Evolutionary conservation across 257 asterid genomes (phyloP), one percentile per base, ranked within the genome.

Genomic region (Verbascum thapsus): DNA sequence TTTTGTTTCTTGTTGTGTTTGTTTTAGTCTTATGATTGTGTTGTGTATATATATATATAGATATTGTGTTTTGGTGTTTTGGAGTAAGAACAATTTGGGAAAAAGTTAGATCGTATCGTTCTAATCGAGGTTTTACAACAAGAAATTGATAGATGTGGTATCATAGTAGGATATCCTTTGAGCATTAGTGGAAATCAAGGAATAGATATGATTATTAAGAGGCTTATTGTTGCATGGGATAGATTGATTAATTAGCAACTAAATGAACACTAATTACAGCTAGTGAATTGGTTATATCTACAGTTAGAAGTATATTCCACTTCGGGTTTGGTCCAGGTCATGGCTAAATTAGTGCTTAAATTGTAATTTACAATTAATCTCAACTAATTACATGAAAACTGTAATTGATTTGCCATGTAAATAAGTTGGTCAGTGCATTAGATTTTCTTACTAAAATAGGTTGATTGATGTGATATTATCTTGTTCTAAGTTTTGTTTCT

Each of bases 101-200:
- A 26, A 26, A 26, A 42, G 13, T 11, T 43, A 13, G 58, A 26
- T 18, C 20, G 8, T 67, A 41, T 20, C 62, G 74, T 55, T 48
- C 41, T 22, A 47, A 62, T 10, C 74, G 9, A 73, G 60, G 78
- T 23, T 30, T 34, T 17, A 7, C 26, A 67, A 67, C 74, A 73
- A 73, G 74, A 68, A 73, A 67, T 73, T 67, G 71, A 73, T 57
- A 17, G 71, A 26, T 57, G 35, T 13, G 63, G 71, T 49, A 67
- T 62, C 62, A 15, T 12, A 45, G 5, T 12, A 38, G 80, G 5
- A 75, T 75, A 71, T 66, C 10, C 77, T 56, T 30, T 42, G 53
- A 60, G 63, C 69, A 54, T 26, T 71, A 40, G 80, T 67, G 60
- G 58, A 75, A 51, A 63, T 61, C 77, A 23, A 71, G 53, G 44